These are phyloP conservation scores for Carex scoparia DNA, from an alignment of 176 grass and related monocot species.

Conservation along the genomic window DNA sequence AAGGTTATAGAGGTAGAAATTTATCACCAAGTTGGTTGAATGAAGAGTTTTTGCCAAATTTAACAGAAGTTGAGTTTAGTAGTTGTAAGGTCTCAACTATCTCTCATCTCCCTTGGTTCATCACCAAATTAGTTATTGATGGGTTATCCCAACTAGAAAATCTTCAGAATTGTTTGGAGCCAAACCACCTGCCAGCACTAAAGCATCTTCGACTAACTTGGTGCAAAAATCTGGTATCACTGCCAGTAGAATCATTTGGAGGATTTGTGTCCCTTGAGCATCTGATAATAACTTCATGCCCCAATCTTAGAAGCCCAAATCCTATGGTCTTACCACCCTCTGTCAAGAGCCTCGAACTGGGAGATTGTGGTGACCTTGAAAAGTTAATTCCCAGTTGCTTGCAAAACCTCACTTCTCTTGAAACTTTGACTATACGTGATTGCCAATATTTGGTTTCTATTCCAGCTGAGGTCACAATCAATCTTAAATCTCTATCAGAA, in stretches of 20 bases:
- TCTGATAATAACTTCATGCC: not conserved
- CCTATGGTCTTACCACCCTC: slow-evolving; percentile 18
- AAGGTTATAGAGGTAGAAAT: not conserved
- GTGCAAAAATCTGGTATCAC: not conserved
- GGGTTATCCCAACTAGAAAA: not conserved
- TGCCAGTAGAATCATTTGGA: not conserved
- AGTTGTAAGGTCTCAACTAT: not conserved
- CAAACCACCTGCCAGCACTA: not conserved
- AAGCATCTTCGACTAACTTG: not conserved
- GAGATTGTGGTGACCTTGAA: slow-evolving; percentile 9
- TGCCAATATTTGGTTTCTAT: not conserved
- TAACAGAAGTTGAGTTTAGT: not conserved
- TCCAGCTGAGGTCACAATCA: not conserved
- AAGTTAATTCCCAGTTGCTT: not conserved
- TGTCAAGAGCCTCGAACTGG: not conserved
- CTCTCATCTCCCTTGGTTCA: not conserved
- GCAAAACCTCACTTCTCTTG: slow-evolving; percentile 17
- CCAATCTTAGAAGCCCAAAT: not conserved
- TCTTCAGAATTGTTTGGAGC: slow-evolving; percentile 13
- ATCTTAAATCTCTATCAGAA: not conserved
- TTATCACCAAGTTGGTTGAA: slow-evolving; percentile 10
- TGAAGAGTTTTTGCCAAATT: not conserved
- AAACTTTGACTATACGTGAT: not conserved
- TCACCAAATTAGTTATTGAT: not conserved
- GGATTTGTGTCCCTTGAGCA: not conserved